Base-by-base conservation (phyloP, 805 yeast species). In the Pichia scutulata region DNA sequence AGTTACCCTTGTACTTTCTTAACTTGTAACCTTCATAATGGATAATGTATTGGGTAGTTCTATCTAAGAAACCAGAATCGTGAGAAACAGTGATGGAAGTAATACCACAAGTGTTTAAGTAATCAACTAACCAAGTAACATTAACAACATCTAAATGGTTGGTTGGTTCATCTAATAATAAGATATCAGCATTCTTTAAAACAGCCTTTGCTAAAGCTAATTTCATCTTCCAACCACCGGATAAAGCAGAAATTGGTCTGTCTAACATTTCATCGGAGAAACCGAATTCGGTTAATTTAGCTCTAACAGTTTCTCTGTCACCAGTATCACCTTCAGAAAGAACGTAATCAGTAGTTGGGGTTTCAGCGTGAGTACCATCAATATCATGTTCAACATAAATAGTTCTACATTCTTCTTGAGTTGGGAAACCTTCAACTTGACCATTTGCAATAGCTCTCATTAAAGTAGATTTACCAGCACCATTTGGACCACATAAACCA, bases 211-310 rank as follows among this genome's bases (percentile, higher is more conserved):
- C 98, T 69, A 92, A 82, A 71, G 98, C 98, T 74, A 92, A 84
- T 79, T 93, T 93, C 99, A 92, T 92, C 85, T 93, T 93, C 99
- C 99, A 92, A 84, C 99, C 99, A 85, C 99, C 99, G 70, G 99
- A 93, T 65, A 93, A 82, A 59, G 97, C 87, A 70, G 89, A 82
- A 73, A 92, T 92, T 69, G 97, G 95, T 95, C 86, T 87, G 58
- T 68, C 70, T 68, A 86, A 82, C 97, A 92, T 93, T 70, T 84
- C 96, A 54, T 88, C 92, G 64, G 93, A 67, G 90, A 93, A 93
- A 69, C 83, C 82, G 80, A 93, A 92, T 76, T 89, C 97, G 57
- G 72, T 74, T 73, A 93, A 84, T 73, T 89, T 87, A 59, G 71
- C 79, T 61, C 70, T 74, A 63, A 88, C 88, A 55, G 72, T 81